Evolutionary conservation across 805 yeast species (phyloP).

Genomic region (Nakazawaea wyomingensis): DNA sequence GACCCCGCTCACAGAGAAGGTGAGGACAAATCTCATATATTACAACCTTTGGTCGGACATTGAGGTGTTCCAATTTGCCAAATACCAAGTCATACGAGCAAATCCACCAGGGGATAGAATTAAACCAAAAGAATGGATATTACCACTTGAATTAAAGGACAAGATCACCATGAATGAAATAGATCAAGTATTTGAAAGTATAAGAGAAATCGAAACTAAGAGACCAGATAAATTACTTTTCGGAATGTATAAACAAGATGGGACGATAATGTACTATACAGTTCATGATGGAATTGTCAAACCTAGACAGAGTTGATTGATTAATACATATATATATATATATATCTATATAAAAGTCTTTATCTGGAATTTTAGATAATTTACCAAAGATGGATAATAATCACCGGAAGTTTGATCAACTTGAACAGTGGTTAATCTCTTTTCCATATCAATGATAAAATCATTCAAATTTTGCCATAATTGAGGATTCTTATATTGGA

Average conservation of each 20-base stretch:
- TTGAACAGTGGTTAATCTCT: slow-evolving; percentile 2
- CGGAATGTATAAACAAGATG: slow-evolving; percentile 59
- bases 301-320: slow-evolving; percentile 49
- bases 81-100: slow-evolving; percentile 24
- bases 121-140: slow-evolving; percentile 34
- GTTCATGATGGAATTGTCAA: slow-evolving; percentile 60
- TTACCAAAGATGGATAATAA: slow-evolving; percentile 11
- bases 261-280: slow-evolving; percentile 67
- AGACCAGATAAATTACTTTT: slow-evolving; percentile 44
- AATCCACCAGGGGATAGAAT: slow-evolving; percentile 24
- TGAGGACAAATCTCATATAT: slow-evolving; percentile 36
- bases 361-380: slow-evolving; percentile 11
- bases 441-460: slow-evolving; percentile 3
- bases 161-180: slow-evolving; percentile 34
- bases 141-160: slow-evolving; percentile 27
- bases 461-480: slow-evolving; percentile 14
- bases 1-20: slow-evolving; percentile 25
- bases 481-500: slow-evolving; percentile 28
- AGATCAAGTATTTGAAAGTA: slow-evolving; percentile 32
- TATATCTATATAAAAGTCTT: not conserved
- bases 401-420: slow-evolving; percentile 1
- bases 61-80: slow-evolving; percentile 14
- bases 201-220: slow-evolving; percentile 12
- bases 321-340: too few species aligned
- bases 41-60: slow-evolving; percentile 41